Evolutionary conservation across 2,329 filamentous ascomycete genomes (phyloP).

Genomic region (Mycosphaerella arachidis): DNA sequence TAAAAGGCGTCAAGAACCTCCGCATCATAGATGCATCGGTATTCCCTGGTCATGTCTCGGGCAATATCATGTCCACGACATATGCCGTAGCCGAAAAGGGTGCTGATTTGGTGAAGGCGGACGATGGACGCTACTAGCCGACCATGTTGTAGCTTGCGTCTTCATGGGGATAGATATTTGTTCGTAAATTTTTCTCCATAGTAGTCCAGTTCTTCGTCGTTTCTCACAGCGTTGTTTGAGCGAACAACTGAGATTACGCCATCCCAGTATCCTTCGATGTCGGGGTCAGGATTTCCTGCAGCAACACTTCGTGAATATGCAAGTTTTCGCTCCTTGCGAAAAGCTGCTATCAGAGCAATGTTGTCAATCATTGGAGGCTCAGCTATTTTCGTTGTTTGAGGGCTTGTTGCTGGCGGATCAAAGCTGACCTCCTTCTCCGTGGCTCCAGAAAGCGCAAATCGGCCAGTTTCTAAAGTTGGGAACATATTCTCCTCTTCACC

Average conservation of each 20-base stretch:
- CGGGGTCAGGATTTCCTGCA: constrained; percentile 33
- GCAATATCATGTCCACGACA: constrained; percentile 31
- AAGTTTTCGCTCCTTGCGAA: constrained; percentile 50
- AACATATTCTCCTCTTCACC: constrained; percentile 47
- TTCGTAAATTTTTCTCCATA: constrained; percentile 31
- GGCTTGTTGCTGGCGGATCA: background rate
- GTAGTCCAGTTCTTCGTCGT: constrained; percentile 33
- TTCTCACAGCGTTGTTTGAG: constrained; percentile 23
- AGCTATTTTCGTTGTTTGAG: background rate
- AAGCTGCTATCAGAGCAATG: constrained; percentile 50
- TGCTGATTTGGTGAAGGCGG: constrained; percentile 31
- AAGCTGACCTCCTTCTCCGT: constrained; percentile 26
- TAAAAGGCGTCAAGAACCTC: constrained; percentile 29
- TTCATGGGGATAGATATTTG: constrained; percentile 29
- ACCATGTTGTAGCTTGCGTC: background rate
- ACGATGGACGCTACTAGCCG: constrained; percentile 16
- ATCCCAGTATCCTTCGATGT: constrained; percentile 56
- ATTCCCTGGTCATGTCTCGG: constrained; percentile 31
- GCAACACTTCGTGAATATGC: constrained; percentile 41
- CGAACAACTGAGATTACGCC: constrained; percentile 56
- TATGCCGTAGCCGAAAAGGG: constrained; percentile 38
- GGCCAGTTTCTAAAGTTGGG: constrained; percentile 25
- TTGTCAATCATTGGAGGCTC: constrained; percentile 43
- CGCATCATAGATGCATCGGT: constrained; percentile 36
- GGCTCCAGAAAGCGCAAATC: constrained; percentile 12